Conservation (phyloP, 2,329 filamentous ascomycete species). For the Xylariales sp. region DNA sequence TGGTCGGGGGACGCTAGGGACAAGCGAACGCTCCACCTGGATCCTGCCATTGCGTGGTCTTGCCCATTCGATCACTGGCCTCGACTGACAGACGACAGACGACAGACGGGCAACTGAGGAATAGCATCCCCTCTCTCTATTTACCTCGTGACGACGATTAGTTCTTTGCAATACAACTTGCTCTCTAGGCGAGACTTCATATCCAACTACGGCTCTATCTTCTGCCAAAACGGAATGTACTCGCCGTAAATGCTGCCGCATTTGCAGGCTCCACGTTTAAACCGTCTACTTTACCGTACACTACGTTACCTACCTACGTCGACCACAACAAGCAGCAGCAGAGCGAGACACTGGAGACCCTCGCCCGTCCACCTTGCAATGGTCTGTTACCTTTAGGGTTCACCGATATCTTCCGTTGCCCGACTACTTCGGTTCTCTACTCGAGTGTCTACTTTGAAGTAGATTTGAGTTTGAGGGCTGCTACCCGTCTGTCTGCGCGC, state of each 20-base stretch:
- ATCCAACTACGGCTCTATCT: not conserved
- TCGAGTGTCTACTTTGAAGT: no score
- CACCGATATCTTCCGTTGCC: no score
- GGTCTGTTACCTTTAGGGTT: no score
- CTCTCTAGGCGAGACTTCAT: not conserved
- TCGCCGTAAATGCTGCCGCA: not conserved
- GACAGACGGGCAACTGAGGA: not conserved
- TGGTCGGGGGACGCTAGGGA: not conserved
- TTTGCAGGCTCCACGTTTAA: not conserved
- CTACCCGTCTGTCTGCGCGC: no score
- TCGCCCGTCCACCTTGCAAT: no score
- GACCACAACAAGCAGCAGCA: not conserved
- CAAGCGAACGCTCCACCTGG: not conserved
- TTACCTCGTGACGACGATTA: not conserved
- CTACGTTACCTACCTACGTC: not conserved
- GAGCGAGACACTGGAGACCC: no score
- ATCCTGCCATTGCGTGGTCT: not conserved
- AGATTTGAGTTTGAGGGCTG: no score
- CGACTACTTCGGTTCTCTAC: no score
- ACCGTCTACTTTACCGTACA: not conserved
- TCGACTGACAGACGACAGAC: not conserved
- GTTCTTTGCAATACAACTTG: not conserved
- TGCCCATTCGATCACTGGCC: not conserved
- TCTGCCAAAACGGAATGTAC: conserved; percentile 3
- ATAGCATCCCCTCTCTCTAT: conserved; percentile 1